Conservation (phyloP, 2,329 filamentous ascomycete genomes). For the Trichoderma sp. region DNA sequence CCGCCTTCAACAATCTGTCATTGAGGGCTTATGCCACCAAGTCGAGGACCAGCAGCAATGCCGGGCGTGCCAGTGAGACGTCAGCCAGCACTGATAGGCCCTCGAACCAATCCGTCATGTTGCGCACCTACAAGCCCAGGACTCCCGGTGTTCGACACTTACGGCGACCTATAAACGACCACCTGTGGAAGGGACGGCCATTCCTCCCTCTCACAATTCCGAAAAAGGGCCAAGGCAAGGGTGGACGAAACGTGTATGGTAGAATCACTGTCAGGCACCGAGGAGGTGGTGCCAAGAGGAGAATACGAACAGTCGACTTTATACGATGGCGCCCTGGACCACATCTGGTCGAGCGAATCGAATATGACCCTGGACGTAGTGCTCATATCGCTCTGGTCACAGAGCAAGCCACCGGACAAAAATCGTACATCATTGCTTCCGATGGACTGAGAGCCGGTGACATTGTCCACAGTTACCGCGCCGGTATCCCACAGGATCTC, state of each 20-base stretch:
- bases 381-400: constrained; percentile 90
- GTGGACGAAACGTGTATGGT: constrained; percentile 87
- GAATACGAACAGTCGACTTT: constrained; percentile 92
- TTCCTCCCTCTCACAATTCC: constrained; percentile 81
- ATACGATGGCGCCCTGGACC: constrained; percentile 74
- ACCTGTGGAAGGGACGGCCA: constrained; percentile 92
- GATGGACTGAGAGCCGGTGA: constrained; percentile 94
- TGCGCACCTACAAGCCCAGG: constrained; percentile 90
- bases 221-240: constrained; percentile 90
- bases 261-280: constrained; percentile 86
- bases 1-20: constrained; percentile 29
- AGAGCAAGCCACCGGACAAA: constrained; percentile 68
- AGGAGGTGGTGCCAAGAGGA: constrained; percentile 87
- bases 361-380: constrained; percentile 91
- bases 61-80: constrained; percentile 26
- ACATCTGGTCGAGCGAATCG: constrained; percentile 89
- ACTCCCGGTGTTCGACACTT: constrained; percentile 93
- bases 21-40: constrained; percentile 37
- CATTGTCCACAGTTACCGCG: constrained; percentile 85
- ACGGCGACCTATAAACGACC: constrained; percentile 89
- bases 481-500: constrained; percentile 84
- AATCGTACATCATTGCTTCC: constrained; percentile 92
- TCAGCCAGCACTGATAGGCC: constrained; percentile 28
- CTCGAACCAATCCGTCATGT: constrained; percentile 42
- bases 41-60: constrained; percentile 25